Conservation (phyloP, 371 early-diverging fungal genomes). For the Coemansia sp. region DNA sequence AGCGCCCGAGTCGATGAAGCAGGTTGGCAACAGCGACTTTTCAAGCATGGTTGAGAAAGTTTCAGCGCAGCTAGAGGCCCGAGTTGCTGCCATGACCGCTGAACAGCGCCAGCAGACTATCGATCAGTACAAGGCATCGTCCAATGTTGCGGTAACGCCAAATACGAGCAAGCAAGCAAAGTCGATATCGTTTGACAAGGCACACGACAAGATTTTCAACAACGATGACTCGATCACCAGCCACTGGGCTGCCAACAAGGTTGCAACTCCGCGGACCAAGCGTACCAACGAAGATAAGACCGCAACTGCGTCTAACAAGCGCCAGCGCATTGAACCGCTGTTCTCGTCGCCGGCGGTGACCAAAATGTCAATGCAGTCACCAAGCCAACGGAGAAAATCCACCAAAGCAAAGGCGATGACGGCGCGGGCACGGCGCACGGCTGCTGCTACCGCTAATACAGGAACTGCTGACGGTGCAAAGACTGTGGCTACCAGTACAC, state of each 20-base stretch:
- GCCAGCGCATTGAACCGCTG: constrained; percentile 31
- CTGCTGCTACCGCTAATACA: background rate
- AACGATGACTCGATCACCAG: constrained; percentile 40
- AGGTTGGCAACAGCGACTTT: constrained; percentile 8
- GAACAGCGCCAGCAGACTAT: constrained; percentile 24
- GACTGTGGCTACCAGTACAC: constrained; percentile 12
- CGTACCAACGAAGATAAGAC: constrained; percentile 15
- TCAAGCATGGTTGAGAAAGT: constrained; percentile 21
- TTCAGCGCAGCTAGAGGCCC: constrained; percentile 36
- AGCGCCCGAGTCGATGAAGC: constrained; percentile 16
- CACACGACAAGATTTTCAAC: constrained; percentile 38
- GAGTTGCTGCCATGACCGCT: constrained; percentile 25
- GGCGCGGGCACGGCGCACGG: constrained; percentile 22
- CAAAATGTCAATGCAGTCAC: constrained; percentile 7
- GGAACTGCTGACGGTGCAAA: constrained; percentile 17
- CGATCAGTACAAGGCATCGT: constrained; percentile 7
- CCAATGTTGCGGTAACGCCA: constrained; percentile 14
- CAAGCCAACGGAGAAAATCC: constrained; percentile 11
- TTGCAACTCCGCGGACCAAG: constrained; percentile 32
- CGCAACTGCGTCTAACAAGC: constrained; percentile 27
- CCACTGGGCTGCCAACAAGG: constrained; percentile 44
- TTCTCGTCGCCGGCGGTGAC: constrained; percentile 25
- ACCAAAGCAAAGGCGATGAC: constrained; percentile 25
- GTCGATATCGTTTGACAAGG: constrained; percentile 28
- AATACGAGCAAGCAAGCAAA: constrained; percentile 11